phyloP scores from a whole-genome alignment of 1,139 yeast species.

The Yamadazyma oceani region DNA sequence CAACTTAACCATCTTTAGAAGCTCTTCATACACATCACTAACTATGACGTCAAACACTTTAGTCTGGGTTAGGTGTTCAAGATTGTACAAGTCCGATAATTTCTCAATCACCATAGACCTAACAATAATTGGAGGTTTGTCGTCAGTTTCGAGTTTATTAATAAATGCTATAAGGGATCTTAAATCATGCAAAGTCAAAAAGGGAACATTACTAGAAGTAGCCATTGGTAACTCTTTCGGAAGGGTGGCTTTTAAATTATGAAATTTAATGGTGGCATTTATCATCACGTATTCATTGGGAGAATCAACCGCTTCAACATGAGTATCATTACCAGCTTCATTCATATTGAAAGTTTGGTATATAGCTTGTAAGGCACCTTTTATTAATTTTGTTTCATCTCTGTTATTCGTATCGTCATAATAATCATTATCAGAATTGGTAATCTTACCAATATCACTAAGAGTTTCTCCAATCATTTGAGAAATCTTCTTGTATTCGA shows the following conservation, averaged over 20 bases:
- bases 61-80: constrained; percentile 49
- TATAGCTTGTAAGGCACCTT: constrained; percentile 44
- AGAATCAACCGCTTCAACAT: constrained; percentile 12
- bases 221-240: constrained; percentile 56
- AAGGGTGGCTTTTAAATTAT: constrained; percentile 57
- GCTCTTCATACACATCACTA: constrained; percentile 59
- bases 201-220: constrained; percentile 51
- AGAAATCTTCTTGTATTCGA: constrained; percentile 26
- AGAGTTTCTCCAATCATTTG: constrained; percentile 28
- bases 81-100: constrained; percentile 49
- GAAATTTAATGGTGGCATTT: constrained; percentile 62
- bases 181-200: constrained; percentile 58
- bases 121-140: constrained; percentile 38
- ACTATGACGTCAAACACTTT: constrained; percentile 54
- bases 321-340: constrained; percentile 8
- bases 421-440: constrained; percentile 18
- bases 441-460: constrained; percentile 26
- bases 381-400: constrained; percentile 32
- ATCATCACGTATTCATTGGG: constrained; percentile 56
- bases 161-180: constrained; percentile 61
- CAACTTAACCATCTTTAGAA: constrained; percentile 52
- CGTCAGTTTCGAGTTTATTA: constrained; percentile 36
- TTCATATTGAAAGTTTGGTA: constrained; percentile 40
- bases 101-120: constrained; percentile 63
- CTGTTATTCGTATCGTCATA: constrained; percentile 9